A percentile compares a stretch with the other conserved stretches of the same genome.
Evolutionary conservation across 208 protist species (phyloP).

Genomic region (Wallacemonas sp.): DNA sequence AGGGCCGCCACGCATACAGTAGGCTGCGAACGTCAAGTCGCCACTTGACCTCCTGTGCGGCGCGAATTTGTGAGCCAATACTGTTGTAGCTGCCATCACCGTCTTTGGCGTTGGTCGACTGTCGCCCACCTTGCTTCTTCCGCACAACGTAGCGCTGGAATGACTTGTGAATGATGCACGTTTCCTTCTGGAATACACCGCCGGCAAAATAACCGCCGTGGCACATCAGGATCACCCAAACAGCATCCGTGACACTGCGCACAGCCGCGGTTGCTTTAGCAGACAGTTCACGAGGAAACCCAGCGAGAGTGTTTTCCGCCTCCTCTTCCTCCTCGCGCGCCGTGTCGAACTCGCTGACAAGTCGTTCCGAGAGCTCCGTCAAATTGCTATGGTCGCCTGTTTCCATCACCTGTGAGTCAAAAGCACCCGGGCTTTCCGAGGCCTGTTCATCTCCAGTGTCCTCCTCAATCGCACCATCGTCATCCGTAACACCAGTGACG

Average conservation of each 20-base stretch:
- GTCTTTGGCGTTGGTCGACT: constrained; percentile 84
- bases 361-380: constrained; percentile 55
- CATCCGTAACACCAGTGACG: not conserved
- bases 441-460: constrained; percentile 13
- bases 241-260: constrained; percentile 31
- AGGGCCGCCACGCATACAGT: constrained; percentile 69
- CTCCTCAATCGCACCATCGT: not conserved
- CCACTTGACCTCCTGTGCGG: constrained; percentile 87
- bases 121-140: constrained; percentile 92
- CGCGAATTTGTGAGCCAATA: constrained; percentile 84
- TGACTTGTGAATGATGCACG: constrained; percentile 75
- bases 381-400: constrained; percentile 24
- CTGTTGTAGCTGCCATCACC: constrained; percentile 71
- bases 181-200: constrained; percentile 62
- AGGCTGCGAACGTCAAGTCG: constrained; percentile 73
- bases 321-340: constrained; percentile 49
- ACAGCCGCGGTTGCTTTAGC: constrained; percentile 32
- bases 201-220: constrained; percentile 90
- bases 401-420: constrained; percentile 23
- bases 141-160: constrained; percentile 92
- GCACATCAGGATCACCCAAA: constrained; percentile 85
- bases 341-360: constrained; percentile 71
- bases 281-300: constrained; percentile 34
- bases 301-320: constrained; percentile 19
- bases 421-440: constrained; percentile 14